phyloP scores from a whole-genome alignment of 805 yeast species.

The Nakazawaea sp. region DNA sequence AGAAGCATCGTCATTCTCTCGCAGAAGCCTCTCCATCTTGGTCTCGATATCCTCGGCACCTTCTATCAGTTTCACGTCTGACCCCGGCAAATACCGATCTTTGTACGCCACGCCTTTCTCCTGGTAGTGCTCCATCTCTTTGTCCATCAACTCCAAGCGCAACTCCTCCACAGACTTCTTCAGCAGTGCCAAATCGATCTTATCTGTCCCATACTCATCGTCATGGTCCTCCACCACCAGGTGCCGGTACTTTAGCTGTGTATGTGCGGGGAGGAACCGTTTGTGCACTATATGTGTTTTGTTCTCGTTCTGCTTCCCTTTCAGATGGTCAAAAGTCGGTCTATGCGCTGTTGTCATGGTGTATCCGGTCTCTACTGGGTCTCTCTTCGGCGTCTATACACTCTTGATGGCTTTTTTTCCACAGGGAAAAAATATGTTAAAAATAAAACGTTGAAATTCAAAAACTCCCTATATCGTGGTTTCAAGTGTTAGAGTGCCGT shows the following conservation, averaged over 20 bases:
- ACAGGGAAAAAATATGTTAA: no score
- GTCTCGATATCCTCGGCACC: neutral
- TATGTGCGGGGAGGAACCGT: conserved; percentile 48
- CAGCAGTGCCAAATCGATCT: conserved; percentile 11
- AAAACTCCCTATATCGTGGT: no score
- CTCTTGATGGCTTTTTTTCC: no score
- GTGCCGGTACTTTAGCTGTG: conserved; percentile 40
- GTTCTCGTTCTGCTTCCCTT: conserved; percentile 39
- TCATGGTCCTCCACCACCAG: conserved; percentile 37
- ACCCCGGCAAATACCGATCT: conserved; percentile 5
- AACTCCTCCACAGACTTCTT: conserved; percentile 15
- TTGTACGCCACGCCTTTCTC: neutral
- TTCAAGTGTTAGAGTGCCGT: no score
- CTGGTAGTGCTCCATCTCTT: conserved; percentile 5
- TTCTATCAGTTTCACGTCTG: neutral
- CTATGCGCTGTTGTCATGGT: conserved; percentile 64
- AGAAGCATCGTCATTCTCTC: conserved; percentile 1
- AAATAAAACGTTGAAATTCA: no score
- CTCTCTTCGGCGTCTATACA: neutral
- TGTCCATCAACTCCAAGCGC: conserved; percentile 13
- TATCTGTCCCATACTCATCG: conserved; percentile 14
- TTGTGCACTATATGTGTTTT: conserved; percentile 45
- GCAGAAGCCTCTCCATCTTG: neutral
- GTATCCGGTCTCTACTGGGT: neutral
- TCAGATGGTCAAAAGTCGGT: conserved; percentile 61